Evolutionary conservation across 768 basidiomycete genomes (phyloP).

Genomic region (Agaricus sinodeliciosus): DNA sequence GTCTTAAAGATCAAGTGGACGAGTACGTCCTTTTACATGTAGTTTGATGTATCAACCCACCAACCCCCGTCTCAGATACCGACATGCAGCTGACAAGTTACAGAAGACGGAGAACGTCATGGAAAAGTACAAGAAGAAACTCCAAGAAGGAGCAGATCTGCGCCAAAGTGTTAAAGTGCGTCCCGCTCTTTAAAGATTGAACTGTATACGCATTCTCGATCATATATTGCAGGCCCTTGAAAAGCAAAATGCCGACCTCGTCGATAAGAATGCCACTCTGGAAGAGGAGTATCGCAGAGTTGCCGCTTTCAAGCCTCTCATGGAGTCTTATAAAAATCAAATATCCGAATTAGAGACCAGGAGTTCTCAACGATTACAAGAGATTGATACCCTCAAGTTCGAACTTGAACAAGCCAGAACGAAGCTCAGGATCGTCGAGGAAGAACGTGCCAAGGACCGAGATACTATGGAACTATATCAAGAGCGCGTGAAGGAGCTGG

Average conservation of each 20-base stretch:
- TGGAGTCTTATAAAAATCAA: conserved; percentile 89
- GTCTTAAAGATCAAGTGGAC: conserved; percentile 89
- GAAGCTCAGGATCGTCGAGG: conserved; percentile 58
- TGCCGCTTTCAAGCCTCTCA: conserved; percentile 76
- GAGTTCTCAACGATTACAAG: conserved; percentile 54
- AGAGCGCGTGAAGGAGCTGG: conserved; percentile 85
- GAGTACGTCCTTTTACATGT: conserved; percentile 50
- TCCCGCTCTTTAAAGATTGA: not conserved
- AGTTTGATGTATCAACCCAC: not conserved
- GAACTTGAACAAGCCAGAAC: conserved; percentile 72
- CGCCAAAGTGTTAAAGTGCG: conserved; percentile 78
- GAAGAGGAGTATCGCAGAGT: conserved; percentile 91
- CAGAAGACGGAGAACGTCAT: conserved; percentile 96
- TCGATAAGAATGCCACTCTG: conserved; percentile 86
- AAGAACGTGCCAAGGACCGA: conserved; percentile 70
- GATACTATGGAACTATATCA: conserved; percentile 88
- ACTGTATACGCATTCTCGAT: not conserved
- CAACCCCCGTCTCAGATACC: conserved; percentile 47
- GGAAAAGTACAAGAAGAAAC: conserved; percentile 98
- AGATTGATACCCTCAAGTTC: conserved; percentile 65
- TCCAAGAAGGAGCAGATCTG: conserved; percentile 89
- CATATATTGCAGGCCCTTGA: conserved; percentile 62
- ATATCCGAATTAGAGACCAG: conserved; percentile 77
- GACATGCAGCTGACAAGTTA: conserved; percentile 86
- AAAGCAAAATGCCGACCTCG: conserved; percentile 86